Evolutionary conservation across 2,329 filamentous ascomycete species (phyloP), one percentile per base, ranked within the genome.

Genomic region (Pseudogymnoascus sp.): DNA sequence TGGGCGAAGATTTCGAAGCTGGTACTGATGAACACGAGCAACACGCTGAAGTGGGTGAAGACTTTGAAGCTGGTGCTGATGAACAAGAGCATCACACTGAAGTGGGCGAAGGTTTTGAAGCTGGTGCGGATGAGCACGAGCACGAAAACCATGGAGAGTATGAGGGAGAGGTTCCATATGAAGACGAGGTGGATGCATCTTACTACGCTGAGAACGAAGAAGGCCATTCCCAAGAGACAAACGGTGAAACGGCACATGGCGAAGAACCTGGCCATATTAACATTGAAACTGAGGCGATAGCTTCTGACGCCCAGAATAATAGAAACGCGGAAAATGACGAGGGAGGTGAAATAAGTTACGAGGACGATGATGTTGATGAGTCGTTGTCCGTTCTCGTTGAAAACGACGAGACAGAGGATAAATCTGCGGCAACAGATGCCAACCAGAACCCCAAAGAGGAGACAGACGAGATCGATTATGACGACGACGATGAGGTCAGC

Each of bases 331-430:
- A 71, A 21, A 60, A 67, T 41, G 60, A 62, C 2, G 67, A 66
- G 1, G 63, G 68, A 10, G 73, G 76, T 39, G 75, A 77, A 58
- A 74, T 74, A 26, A 74, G 73, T 41, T 74, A 75, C 57, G 73
- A 77, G 35, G 69, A 74, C 17, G 67, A 65, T 26, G 63, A 64
- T 21, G 60, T 64, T 24, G 21, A 60, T 36, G 21, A 35, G 61
- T 37, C 61, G 31, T 54, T 62, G 60, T 59, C 61, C 62, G 61
- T 60, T 61, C 50, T 57, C 61, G 63, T 65, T 50, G 67, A 67
- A 36, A 61, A 68, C 36, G 65, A 74, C 9, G 69, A 73, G 8
- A 69, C 68, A 58, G 74, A 71, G 29, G 74, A 73, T 61, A 72
- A 71, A 11, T 73, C 72, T 7, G 71, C 68, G 13, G 73, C 71